phyloP scores from a whole-genome alignment of 148 eudicot species.

The Rhododendron molle region DNA sequence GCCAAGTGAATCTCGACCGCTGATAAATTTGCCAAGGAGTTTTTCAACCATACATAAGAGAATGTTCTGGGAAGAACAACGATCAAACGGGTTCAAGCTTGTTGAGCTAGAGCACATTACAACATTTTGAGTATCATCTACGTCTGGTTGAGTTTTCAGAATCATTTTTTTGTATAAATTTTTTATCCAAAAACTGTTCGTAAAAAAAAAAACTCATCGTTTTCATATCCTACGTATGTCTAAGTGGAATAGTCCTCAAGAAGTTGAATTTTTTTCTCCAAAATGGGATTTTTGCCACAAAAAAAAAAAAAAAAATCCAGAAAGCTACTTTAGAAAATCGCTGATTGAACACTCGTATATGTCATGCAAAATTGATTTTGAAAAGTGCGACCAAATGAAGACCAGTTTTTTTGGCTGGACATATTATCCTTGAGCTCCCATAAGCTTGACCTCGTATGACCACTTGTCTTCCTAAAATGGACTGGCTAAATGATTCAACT shows the following conservation, averaged over 20 bases:
- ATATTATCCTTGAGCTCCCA: neutral
- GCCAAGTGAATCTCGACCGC: constrained; percentile 19
- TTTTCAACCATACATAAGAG: neutral
- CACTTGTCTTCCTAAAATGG: neutral
- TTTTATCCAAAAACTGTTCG: neutral
- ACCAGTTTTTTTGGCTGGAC: neutral
- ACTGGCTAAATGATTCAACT: neutral
- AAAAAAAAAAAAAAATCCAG: neutral
- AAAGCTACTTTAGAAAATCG: neutral
- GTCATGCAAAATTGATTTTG: neutral
- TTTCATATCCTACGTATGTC: neutral
- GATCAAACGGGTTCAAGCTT: constrained; percentile 3
- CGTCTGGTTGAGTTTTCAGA: neutral
- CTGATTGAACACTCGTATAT: neutral
- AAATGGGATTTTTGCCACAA: neutral
- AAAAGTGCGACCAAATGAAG: neutral
- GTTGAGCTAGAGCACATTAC: neutral
- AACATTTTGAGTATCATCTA: neutral
- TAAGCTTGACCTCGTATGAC: constrained; percentile 8
- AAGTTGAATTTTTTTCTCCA: neutral
- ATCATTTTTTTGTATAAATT: neutral
- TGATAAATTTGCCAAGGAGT: neutral
- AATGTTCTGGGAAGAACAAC: neutral
- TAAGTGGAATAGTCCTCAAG: neutral
- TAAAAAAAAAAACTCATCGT: neutral